Percentiles rank a stretch among this genome's conserved stretches.
phyloP scores from a whole-genome alignment of 345 rosid species.

The Hibiscus tridactylites region DNA sequence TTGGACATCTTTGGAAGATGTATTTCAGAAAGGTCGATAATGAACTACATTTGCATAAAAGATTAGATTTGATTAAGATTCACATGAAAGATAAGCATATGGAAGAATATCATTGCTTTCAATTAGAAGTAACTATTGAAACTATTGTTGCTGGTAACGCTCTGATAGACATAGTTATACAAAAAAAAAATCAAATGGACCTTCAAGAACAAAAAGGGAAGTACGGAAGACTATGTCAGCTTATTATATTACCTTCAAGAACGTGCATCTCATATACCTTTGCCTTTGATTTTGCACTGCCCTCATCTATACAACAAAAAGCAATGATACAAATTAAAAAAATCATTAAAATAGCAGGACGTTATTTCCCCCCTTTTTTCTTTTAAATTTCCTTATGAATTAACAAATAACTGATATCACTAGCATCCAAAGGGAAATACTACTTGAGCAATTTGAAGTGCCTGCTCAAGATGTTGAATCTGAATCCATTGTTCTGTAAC shows the following conservation, averaged over 20 bases:
- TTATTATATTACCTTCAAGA: constrained; percentile 41
- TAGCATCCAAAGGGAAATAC: neutral
- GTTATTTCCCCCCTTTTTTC: neutral
- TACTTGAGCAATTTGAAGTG: constrained; percentile 39
- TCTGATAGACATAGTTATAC: neutral
- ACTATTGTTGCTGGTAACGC: neutral
- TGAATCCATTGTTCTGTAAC: constrained; percentile 67
- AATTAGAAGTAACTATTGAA: neutral
- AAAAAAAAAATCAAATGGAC: neutral
- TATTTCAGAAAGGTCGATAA: constrained; percentile 25
- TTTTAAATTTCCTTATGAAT: neutral
- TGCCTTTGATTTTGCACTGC: constrained; percentile 28
- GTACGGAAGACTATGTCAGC: neutral
- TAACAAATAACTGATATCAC: constrained; percentile 1
- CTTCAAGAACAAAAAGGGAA: neutral
- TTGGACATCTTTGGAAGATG: constrained; percentile 26
- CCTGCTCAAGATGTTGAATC: constrained; percentile 65
- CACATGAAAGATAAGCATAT: neutral
- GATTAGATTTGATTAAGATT: constrained; percentile 10
- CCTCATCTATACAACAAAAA: constrained; percentile 29
- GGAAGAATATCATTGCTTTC: neutral
- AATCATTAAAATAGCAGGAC: neutral
- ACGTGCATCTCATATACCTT: constrained; percentile 31
- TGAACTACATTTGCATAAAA: constrained; percentile 25
- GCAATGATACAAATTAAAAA: neutral